phyloP scores from a whole-genome alignment of 169 alveolate species.

The Plasmodium cynomolgi region DNA sequence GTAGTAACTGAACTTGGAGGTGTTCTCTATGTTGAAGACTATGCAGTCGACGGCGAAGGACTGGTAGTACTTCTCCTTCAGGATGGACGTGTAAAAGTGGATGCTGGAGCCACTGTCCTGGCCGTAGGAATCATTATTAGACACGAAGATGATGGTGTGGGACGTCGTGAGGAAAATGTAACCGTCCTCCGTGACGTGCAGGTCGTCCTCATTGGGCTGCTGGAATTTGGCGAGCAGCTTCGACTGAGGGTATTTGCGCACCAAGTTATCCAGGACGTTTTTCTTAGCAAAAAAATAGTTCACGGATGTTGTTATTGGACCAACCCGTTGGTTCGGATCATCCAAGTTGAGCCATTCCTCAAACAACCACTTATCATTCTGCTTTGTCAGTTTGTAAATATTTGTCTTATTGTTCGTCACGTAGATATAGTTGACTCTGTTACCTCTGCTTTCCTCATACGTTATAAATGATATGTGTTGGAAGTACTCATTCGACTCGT shows the following conservation, averaged over 20 bases:
- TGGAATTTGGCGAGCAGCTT: neutral
- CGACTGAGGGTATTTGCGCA: conserved; percentile 13
- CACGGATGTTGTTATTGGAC: conserved; percentile 38
- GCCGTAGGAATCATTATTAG: conserved; percentile 62
- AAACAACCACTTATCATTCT: conserved; percentile 26
- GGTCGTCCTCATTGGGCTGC: conserved; percentile 9
- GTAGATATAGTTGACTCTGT: conserved; percentile 5
- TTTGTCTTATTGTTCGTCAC: conserved; percentile 42
- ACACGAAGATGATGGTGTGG: conserved; percentile 30
- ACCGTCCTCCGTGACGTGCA: conserved; percentile 47
- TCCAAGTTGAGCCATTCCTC: conserved; percentile 31
- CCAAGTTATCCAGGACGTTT: conserved; percentile 4
- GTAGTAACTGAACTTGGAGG: conserved; percentile 26
- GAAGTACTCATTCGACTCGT: conserved; percentile 28
- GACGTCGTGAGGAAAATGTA: conserved; percentile 25
- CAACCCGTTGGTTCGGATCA: conserved; percentile 30
- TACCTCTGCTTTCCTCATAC: neutral
- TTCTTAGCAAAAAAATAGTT: conserved; percentile 39
- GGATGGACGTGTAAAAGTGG: conserved; percentile 33
- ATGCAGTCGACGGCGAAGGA: conserved; percentile 29
- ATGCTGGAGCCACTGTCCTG: conserved; percentile 31
- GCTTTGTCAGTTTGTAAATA: conserved; percentile 33
- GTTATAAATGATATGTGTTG: conserved; percentile 47
- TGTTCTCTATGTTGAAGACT: conserved; percentile 14
- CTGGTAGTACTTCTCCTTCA: conserved; percentile 43